Conservation (phyloP, 1,284 basidiomycete species). For the Calocybe gambosa region DNA sequence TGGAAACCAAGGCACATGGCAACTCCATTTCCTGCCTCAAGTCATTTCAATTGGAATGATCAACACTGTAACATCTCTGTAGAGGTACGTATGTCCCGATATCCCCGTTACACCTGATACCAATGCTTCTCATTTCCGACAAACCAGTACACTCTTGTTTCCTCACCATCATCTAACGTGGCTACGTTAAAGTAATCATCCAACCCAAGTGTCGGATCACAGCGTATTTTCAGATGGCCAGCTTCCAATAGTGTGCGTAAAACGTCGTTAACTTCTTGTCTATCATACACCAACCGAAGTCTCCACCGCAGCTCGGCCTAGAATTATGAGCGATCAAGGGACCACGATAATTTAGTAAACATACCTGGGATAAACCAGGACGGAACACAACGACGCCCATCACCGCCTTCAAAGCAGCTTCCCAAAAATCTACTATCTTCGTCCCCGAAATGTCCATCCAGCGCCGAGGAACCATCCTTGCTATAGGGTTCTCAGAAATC, state of each 20-base stretch:
- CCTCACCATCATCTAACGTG: slow-evolving; percentile 45
- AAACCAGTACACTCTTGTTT: slow-evolving; percentile 37
- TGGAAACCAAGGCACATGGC: background rate
- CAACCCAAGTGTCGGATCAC: slow-evolving; percentile 18
- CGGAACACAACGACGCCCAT: slow-evolving; percentile 58
- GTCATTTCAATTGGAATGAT: background rate
- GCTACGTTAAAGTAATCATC: slow-evolving; percentile 21
- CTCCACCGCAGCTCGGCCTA: slow-evolving; percentile 66
- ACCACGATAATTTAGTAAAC: slow-evolving; percentile 15
- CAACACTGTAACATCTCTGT: background rate
- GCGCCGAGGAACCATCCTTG: slow-evolving; percentile 55
- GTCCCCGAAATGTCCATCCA: slow-evolving; percentile 73
- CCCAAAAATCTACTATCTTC: slow-evolving; percentile 60
- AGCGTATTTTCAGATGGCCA: slow-evolving; percentile 36
- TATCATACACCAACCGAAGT: slow-evolving; percentile 63
- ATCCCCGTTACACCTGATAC: slow-evolving; percentile 39
- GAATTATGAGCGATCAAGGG: slow-evolving; percentile 5
- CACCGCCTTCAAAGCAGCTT: slow-evolving; percentile 61
- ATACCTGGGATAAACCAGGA: slow-evolving; percentile 72
- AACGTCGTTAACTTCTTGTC: slow-evolving; percentile 67
- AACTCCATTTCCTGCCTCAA: too few relatives aligned
- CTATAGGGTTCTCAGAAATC: slow-evolving; percentile 39
- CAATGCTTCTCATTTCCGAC: slow-evolving; percentile 38
- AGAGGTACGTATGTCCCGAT: slow-evolving; percentile 1
- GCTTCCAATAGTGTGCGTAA: slow-evolving; percentile 49